Percentiles rank a stretch among this genome's conserved stretches.
These are phyloP conservation scores for Alisma plantagoaquatica DNA, from an alignment of 106 monocot genomes.

Conservation along the genomic window DNA sequence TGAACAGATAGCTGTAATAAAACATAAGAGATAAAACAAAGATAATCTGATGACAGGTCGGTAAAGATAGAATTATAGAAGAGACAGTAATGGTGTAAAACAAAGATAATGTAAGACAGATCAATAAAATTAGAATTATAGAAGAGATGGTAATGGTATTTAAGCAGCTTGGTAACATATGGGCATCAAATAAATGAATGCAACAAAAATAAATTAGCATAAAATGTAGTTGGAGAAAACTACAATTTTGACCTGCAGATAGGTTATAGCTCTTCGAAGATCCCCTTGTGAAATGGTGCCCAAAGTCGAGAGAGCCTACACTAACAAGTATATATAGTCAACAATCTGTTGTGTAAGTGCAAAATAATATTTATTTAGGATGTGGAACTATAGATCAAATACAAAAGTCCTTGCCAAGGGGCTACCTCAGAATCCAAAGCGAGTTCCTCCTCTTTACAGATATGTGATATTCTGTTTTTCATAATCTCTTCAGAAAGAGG, in stretches of 20 bases:
- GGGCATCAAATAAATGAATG: too few species aligned
- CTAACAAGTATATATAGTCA: not conserved
- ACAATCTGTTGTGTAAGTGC: not conserved
- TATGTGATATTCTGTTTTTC: constrained; percentile 72
- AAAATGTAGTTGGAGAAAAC: too few species aligned
- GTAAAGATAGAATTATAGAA: not conserved
- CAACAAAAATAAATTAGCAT: too few species aligned
- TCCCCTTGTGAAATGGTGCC: constrained; percentile 87
- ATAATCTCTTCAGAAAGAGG: constrained; percentile 78
- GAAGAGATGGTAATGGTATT: too few species aligned
- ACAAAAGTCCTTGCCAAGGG: not conserved
- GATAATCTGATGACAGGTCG: not conserved
- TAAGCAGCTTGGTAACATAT: too few species aligned
- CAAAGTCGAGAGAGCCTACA: constrained; percentile 74
- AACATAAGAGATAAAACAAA: not conserved
- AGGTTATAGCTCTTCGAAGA: constrained; percentile 98
- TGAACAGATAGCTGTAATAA: not conserved
- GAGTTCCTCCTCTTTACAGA: constrained; percentile 82
- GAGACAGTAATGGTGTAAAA: too few species aligned
- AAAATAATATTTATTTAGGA: not conserved
- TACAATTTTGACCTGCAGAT: constrained; percentile 94
- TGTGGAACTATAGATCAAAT: too few species aligned
- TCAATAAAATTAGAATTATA: too few species aligned
- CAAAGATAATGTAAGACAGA: too few species aligned
- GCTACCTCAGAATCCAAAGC: constrained; percentile 69